A percentile compares a stretch with the other conserved stretches of the same genome.
These are phyloP conservation scores for Cinnamomum chago DNA, from an alignment of 164 flowering plant species.

Conservation along the genomic window DNA sequence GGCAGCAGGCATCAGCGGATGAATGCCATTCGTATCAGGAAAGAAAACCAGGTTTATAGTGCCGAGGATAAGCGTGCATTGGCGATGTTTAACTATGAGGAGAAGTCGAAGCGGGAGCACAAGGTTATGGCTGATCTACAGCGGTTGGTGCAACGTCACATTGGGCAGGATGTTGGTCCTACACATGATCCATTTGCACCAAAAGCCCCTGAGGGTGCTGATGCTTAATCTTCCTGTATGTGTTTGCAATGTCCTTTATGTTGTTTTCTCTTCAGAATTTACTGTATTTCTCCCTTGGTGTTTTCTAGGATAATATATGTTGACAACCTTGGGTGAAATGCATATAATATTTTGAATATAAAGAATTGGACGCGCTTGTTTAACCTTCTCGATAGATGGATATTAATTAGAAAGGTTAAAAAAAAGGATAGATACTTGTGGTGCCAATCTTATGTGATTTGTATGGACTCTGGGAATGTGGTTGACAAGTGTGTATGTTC, in stretches of 20 bases:
- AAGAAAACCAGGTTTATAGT: slow-evolving; percentile 98
- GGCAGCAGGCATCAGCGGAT: slow-evolving; percentile 99
- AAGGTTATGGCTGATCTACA: slow-evolving; percentile 98
- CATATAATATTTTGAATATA: background rate
- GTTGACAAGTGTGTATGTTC: too few species aligned
- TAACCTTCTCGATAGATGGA: too few species aligned
- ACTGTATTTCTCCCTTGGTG: too few species aligned
- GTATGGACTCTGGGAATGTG: too few species aligned
- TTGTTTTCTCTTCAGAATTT: background rate
- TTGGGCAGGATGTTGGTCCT: slow-evolving; percentile 93
- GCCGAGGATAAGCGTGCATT: slow-evolving; percentile 93
- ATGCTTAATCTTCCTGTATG: slow-evolving; percentile 42
- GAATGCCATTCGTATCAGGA: slow-evolving; percentile 98
- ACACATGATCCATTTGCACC: slow-evolving; percentile 82
- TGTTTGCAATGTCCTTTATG: slow-evolving; percentile 1
- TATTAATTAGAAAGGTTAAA: background rate
- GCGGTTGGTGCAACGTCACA: slow-evolving; percentile 88
- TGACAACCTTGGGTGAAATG: background rate
- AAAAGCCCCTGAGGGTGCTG: slow-evolving; percentile 56
- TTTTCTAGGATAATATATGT: background rate
- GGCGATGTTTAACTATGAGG: slow-evolving; percentile 95
- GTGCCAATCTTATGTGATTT: too few species aligned
- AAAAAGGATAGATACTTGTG: too few species aligned
- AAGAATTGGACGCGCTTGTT: background rate
- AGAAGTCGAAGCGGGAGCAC: slow-evolving; percentile 84